A percentile compares a stretch with the other conserved stretches of the same genome.
These are phyloP conservation scores for Globisporangium sylvaticum DNA, from an alignment of 352 stramenopile species.

Conservation along the genomic window DNA sequence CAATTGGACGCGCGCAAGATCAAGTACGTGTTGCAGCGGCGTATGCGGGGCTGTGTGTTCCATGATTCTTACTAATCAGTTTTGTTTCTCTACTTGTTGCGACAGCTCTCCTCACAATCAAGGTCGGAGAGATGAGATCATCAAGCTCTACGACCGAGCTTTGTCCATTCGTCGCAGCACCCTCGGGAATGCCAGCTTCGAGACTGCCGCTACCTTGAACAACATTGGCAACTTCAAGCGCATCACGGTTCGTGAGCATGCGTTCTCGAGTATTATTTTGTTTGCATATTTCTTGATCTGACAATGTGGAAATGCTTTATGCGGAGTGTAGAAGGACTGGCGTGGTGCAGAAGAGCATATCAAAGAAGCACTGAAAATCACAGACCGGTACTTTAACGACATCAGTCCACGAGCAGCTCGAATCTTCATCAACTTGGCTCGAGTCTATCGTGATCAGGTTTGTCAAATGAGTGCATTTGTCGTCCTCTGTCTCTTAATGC, in stretches of 20 bases:
- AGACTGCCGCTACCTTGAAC: constrained; percentile 76
- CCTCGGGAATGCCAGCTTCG: constrained; percentile 72
- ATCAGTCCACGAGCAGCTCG: constrained; percentile 63
- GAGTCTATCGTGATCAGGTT: constrained; percentile 76
- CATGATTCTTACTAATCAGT: not conserved
- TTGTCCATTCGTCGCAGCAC: constrained; percentile 64
- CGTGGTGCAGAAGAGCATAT: constrained; percentile 62
- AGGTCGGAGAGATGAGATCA: constrained; percentile 52
- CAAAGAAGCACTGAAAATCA: constrained; percentile 76
- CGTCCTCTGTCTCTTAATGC: not conserved
- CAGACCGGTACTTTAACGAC: constrained; percentile 71
- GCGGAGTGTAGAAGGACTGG: constrained; percentile 45
- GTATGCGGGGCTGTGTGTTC: not conserved
- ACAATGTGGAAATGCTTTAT: not conserved
- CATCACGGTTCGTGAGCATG: constrained; percentile 34
- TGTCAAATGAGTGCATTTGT: not conserved
- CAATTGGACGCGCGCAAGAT: constrained; percentile 51
- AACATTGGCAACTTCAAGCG: constrained; percentile 86
- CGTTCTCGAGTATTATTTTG: not conserved
- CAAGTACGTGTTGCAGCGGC: constrained; percentile 29
- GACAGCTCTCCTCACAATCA: constrained; percentile 12
- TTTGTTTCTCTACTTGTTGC: not conserved
- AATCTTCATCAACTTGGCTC: constrained; percentile 76
- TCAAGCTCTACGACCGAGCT: constrained; percentile 56
- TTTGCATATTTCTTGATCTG: not conserved